A percentile compares a stretch with the other conserved stretches of the same genome.
Conservation (phyloP, 2,329 filamentous ascomycete species). For the Macrophomina tecta region DNA sequence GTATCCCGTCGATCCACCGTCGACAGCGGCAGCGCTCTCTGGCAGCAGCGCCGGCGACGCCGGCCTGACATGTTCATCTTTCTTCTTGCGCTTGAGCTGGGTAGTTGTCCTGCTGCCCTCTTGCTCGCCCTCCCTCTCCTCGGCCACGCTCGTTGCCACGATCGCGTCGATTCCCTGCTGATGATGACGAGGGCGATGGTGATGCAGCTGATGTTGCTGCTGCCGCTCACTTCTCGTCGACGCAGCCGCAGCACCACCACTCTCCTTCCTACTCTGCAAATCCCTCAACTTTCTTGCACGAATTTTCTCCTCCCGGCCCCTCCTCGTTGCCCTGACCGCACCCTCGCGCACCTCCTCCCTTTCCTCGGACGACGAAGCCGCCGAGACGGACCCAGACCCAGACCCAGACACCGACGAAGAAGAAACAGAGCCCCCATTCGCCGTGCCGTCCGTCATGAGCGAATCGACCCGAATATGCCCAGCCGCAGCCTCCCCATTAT, state of each 20-base stretch:
- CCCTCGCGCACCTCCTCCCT: not conserved
- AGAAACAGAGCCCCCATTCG: not conserved
- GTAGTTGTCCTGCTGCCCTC: not conserved
- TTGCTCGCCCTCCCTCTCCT: not conserved
- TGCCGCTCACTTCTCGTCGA: not conserved
- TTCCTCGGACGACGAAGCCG: not conserved
- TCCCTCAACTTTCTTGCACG: constrained; percentile 43
- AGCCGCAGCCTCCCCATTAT: not conserved
- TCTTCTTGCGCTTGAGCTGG: not conserved
- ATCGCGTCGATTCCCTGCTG: constrained; percentile 29
- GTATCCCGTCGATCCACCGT: constrained; percentile 25
- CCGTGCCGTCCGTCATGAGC: constrained; percentile 13
- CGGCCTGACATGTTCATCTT: not conserved
- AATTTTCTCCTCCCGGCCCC: constrained; percentile 38
- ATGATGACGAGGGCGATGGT: not conserved
- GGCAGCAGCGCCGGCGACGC: not conserved
- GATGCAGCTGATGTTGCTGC: not conserved
- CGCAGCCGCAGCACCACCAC: not conserved
- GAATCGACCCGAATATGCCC: constrained; percentile 24
- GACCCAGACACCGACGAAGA: no score
- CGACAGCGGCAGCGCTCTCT: not conserved
- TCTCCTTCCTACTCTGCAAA: constrained; percentile 10
- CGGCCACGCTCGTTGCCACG: constrained; percentile 19
- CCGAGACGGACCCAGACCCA: not conserved
- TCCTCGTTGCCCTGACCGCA: not conserved